Evolutionary conservation across 1,139 yeast genomes (phyloP), one percentile per base, ranked within the genome.

Genomic region (Geotrichum fermentans): DNA sequence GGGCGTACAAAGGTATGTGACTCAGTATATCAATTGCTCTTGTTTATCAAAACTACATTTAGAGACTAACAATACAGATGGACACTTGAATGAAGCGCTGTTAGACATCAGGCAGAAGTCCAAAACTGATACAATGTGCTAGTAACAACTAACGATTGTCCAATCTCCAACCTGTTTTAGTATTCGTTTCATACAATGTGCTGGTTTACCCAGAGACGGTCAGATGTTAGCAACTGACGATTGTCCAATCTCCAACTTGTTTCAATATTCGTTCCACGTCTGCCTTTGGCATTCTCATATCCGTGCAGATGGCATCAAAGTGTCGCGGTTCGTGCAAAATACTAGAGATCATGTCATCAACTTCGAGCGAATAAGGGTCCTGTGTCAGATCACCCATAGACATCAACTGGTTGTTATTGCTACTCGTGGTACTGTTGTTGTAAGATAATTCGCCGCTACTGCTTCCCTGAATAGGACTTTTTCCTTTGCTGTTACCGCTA

Each of bases 221-320:
- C 17, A 33, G 4, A 35, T 26, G 35, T 47, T 44, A 62, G 6
- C 60, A 56, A 42, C 57, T 60, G 2, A 62, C 56, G 28, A 62
- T 51, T 2, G 60, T 57, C 67, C 67, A 63, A 29, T 61, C 63
- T 4, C 67, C 66, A 18, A 53, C 47, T 3, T 53, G 48, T 36
- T 55, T 54, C 3, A 63, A 52, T n/a, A 62, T 40, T 20, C 52
- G 49, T 34, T 61, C 64, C 1, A 83, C 77, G 36, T 82, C 83
- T 20, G 63, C 63, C 46, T 81, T 70, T 16, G 85, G 73, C 60
- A 74, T 73, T 48, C 75, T 78, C 54, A 84, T 66, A 56, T 80
- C 84, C 0, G 90, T 83, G 58, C 90, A 82, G 2, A 87, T 80
- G 7, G 82, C 75, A 61, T 87, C 96, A 56, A 83, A 75, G 58